Evolutionary conservation across 768 basidiomycete genomes (phyloP), one percentile per base, ranked within the genome.

Genomic region (Tylopilus vinaceipallidus): DNA sequence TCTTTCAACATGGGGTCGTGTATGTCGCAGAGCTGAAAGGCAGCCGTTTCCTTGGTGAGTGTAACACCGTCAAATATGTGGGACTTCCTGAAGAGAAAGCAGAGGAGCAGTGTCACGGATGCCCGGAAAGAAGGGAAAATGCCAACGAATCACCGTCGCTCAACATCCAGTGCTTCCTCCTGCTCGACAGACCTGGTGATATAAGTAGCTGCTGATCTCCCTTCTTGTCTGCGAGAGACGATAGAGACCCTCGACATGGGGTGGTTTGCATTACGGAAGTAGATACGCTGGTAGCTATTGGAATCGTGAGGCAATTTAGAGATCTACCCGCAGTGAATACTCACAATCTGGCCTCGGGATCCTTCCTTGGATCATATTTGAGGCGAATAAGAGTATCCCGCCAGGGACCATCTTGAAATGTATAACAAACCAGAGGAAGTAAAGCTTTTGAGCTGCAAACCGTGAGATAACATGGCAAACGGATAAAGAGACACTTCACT

Each of bases 1-100:
- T 75, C 75, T 56, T 81, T 81, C 41, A 97, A 69, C 79, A 94
- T 86, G 6, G 85, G 83, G 64, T 99, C 97, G 7, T 76, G 70
- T 55, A 99, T 88, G 65, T 99, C 97, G 66, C 90, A 90, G 6
- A 99, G 75, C 67, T 98, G 97, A 71, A 91, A 99, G 16, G 92
- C 90, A 2, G 92, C 93, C 0, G 91, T 88, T 66, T 95, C 89
- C 58, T 87, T 84, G 38, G 86, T 82, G 39, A 92, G 68, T 7
- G 80, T 80, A 50, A 81, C 64, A 0, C 95, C 97, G 64, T 99
- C 92, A 57, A 98, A 99, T 27, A 93, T 78, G 65, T 98, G 92
- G 0, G 87, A 86, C 58, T 74, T 76, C 54, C 83, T 84, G 48
- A n/a, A n/a, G n/a, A n/a, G n/a, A n/a, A n/a, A n/a, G 52, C 35